These are phyloP conservation scores for Peziza echinospora DNA, from an alignment of 495 filamentous ascomycete species.

Conservation along the genomic window DNA sequence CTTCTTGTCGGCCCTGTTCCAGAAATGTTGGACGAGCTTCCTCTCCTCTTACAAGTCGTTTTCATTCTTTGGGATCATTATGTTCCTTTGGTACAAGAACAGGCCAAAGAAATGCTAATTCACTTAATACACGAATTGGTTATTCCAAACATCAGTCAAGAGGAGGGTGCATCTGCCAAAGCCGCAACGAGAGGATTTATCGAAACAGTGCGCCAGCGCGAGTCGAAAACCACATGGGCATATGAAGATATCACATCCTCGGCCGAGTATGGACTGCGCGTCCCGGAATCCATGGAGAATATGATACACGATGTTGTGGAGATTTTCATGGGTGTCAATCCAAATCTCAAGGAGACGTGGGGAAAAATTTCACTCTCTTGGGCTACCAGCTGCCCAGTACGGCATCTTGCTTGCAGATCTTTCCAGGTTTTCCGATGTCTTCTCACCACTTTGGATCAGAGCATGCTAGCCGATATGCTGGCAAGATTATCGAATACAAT, in stretches of 20 bases:
- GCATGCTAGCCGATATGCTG: constrained; percentile 91
- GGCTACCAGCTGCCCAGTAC: constrained; percentile 92
- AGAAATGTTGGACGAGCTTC: constrained; percentile 50
- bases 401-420: constrained; percentile 83
- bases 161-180: constrained; percentile 40
- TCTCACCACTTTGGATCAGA: constrained; percentile 65
- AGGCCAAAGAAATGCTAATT: constrained; percentile 91
- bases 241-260: constrained; percentile 83
- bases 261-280: constrained; percentile 47
- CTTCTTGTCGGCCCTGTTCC: constrained; percentile 83
- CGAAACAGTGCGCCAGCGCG: constrained; percentile 71
- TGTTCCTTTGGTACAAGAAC: constrained; percentile 82
- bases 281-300: constrained; percentile 69
- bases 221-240: constrained; percentile 67
- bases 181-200: constrained; percentile 68
- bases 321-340: constrained; percentile 65
- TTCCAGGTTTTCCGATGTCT: constrained; percentile 96
- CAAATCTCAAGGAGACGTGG: constrained; percentile 78
- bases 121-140: constrained; percentile 94
- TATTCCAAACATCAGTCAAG: constrained; percentile 69
- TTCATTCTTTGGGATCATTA: constrained; percentile 95
- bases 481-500: constrained; percentile 87
- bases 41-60: constrained; percentile 71
- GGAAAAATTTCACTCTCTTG: constrained; percentile 71
- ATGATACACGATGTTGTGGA: constrained; percentile 61